These are phyloP conservation scores for Cytospora schulzeri DNA, from an alignment of 2,329 filamentous ascomycete genomes.

Conservation along the genomic window DNA sequence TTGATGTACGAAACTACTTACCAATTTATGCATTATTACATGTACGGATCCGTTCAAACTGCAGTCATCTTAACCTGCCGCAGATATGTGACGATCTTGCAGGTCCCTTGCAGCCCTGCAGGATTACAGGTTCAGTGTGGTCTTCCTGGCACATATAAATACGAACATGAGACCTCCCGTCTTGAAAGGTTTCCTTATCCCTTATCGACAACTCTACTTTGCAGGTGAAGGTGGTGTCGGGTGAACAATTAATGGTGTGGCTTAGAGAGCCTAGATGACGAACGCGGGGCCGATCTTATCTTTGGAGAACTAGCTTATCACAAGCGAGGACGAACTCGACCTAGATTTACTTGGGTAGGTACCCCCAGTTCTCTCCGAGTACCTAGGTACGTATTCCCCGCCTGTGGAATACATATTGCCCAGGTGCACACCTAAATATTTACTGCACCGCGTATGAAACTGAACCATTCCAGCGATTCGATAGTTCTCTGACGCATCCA, in stretches of 20 bases:
- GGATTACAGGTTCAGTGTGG: not conserved
- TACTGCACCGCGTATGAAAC: not conserved
- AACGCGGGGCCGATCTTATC: constrained; percentile 2
- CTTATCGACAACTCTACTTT: not conserved
- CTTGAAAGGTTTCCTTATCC: not conserved
- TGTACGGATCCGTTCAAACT: not conserved
- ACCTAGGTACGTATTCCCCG: no score
- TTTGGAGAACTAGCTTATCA: not conserved
- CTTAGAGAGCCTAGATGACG: not conserved
- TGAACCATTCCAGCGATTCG: not conserved
- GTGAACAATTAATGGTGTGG: not conserved
- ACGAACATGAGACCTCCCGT: not conserved
- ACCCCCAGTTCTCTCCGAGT: no score
- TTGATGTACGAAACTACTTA: no score
- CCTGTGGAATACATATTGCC: no score
- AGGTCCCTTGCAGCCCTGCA: not conserved
- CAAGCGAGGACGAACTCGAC: not conserved
- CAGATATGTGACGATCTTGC: not conserved
- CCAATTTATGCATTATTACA: not conserved
- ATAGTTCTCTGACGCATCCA: not conserved
- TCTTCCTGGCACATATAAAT: not conserved
- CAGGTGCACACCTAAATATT: no score
- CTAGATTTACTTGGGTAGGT: not conserved
- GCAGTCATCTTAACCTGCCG: not conserved
- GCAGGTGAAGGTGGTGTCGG: no score